These are phyloP conservation scores for Conoideocrella luteorostrata DNA, from an alignment of 2,329 filamentous ascomycete genomes.

Conservation along the genomic window DNA sequence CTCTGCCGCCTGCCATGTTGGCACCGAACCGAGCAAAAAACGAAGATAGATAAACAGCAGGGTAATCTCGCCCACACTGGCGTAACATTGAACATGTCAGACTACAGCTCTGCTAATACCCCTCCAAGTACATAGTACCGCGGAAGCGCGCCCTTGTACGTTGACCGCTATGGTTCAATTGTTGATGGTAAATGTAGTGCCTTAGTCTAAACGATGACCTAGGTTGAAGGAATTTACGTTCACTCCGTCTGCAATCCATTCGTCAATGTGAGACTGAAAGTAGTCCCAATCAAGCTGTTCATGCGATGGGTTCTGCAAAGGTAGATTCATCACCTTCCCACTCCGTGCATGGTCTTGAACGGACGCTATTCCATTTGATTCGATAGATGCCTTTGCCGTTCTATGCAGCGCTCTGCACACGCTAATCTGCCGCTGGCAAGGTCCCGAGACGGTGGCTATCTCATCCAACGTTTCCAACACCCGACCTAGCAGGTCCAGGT, in stretches of 20 bases:
- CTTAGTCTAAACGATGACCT: not conserved
- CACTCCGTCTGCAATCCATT: not conserved
- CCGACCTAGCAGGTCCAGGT: conserved; percentile 5
- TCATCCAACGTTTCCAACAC: not conserved
- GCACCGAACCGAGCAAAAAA: no score
- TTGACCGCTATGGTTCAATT: not conserved
- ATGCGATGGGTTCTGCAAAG: not conserved
- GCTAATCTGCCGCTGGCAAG: not conserved
- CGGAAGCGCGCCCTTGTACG: no score
- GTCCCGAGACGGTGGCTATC: not conserved
- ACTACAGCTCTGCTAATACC: no score
- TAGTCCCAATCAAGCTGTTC: not conserved
- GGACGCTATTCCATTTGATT: not conserved
- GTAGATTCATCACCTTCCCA: not conserved
- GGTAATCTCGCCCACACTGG: no score
- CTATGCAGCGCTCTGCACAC: not conserved
- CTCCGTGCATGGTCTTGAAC: not conserved
- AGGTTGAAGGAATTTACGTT: not conserved
- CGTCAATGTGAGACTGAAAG: conserved; percentile 2
- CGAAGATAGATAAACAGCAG: no score
- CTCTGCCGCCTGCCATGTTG: no score
- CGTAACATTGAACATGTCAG: no score
- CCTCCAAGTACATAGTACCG: no score
- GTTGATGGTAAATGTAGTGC: not conserved
- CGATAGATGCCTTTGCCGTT: not conserved